Percentiles rank a stretch among this genome's conserved stretches.
These are phyloP conservation scores for Cantharellus cinnabarinus DNA, from an alignment of 768 basidiomycete species.

Conservation along the genomic window DNA sequence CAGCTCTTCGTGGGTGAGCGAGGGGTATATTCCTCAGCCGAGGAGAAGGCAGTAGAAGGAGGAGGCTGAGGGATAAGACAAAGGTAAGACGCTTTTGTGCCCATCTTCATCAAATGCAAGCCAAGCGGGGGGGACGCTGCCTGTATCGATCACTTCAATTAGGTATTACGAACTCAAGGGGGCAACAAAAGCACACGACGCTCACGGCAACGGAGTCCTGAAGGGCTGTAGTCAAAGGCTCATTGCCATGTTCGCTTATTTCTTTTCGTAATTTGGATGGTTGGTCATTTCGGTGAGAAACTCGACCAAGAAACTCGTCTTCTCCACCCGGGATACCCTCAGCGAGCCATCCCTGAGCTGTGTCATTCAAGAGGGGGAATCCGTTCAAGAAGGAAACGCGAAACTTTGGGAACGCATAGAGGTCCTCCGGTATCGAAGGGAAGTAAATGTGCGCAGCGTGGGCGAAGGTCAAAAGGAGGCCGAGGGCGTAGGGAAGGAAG, in stretches of 20 bases:
- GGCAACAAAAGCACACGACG: too few species aligned
- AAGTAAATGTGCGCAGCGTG: slow-evolving; percentile 18
- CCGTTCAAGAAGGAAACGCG: slow-evolving; percentile 59
- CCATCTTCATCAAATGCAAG: slow-evolving; percentile 58
- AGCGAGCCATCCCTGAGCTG: slow-evolving; percentile 53
- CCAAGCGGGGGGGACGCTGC: slow-evolving; percentile 16
- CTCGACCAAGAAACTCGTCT: slow-evolving; percentile 43
- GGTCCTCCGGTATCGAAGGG: slow-evolving; percentile 63
- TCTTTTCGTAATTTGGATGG: too few species aligned
- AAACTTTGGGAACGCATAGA: slow-evolving; percentile 65
- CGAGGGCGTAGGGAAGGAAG: neutral
- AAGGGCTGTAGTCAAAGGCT: too few species aligned
- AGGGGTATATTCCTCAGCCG: slow-evolving; percentile 9
- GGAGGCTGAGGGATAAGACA: slow-evolving; percentile 56
- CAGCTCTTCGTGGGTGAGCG: slow-evolving; percentile 52
- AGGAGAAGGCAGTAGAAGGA: slow-evolving; percentile 24
- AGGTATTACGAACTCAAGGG: too few species aligned
- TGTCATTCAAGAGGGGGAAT: slow-evolving; percentile 50
- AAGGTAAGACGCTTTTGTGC: slow-evolving; percentile 45
- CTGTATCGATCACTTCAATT: too few species aligned
- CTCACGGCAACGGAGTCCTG: too few species aligned
- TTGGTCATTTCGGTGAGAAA: slow-evolving; percentile 27
- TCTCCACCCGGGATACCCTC: slow-evolving; percentile 58
- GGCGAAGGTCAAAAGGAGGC: neutral
- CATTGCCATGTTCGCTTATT: too few species aligned